These are phyloP conservation scores for Ilex asprella DNA, from an alignment of 257 asterid genomes.

Conservation along the genomic window DNA sequence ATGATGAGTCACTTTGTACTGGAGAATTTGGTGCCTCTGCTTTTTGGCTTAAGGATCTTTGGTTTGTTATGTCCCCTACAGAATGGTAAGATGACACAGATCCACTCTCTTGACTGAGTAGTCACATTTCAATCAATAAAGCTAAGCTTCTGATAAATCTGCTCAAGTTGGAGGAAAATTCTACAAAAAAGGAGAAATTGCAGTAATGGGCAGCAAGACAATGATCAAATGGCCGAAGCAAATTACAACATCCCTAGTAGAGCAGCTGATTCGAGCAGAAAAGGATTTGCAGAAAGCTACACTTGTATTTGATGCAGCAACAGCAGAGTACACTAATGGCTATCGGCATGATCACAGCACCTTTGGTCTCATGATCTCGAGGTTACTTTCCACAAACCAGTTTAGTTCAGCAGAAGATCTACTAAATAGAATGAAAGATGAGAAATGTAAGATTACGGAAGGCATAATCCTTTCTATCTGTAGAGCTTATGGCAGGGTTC, in stretches of 20 bases:
- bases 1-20: too few relatives aligned
- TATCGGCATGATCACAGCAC: conserved; percentile 60
- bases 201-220: conserved; percentile 38
- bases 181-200: not conserved
- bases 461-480: conserved; percentile 55
- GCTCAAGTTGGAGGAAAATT: not conserved
- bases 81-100: conserved; percentile 1
- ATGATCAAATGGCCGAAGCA: conserved; percentile 71
- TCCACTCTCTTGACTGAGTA: not conserved
- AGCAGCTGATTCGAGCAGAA: conserved; percentile 60
- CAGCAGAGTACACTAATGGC: conserved; percentile 73
- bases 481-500: conserved; percentile 76
- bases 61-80: too few relatives aligned
- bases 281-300: conserved; percentile 69
- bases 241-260: conserved; percentile 65
- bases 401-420: conserved; percentile 60
- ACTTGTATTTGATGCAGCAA: conserved; percentile 80
- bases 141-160: too few relatives aligned
- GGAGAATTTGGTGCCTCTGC: too few relatives aligned
- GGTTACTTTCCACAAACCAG: conserved; percentile 63
- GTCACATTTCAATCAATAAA: too few relatives aligned
- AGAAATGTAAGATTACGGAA: conserved; percentile 51
- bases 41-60: too few relatives aligned
- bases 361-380: conserved; percentile 48
- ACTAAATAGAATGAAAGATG: conserved; percentile 67